Evolutionary conservation across 208 protist genomes (phyloP).

Genomic region (Zelonia costaricensis): DNA sequence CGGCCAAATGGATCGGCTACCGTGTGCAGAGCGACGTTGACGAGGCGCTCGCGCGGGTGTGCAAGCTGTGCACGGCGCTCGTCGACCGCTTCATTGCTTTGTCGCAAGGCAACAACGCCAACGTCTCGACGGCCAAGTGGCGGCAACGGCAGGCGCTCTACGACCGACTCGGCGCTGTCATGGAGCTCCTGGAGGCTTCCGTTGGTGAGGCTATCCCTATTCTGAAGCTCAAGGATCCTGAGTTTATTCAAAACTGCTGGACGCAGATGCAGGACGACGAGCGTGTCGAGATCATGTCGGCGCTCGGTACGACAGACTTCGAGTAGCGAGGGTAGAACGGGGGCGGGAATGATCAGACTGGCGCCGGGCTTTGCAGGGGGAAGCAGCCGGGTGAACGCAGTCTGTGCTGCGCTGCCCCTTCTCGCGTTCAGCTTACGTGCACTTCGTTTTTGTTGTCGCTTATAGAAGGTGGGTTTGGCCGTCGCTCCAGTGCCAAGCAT

Average conservation of each 20-base stretch:
- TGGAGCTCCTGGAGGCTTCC: constrained; percentile 88
- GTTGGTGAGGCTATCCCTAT: constrained; percentile 88
- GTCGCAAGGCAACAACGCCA: constrained; percentile 74
- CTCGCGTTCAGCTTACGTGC: too few species aligned
- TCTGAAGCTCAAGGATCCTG: constrained; percentile 69
- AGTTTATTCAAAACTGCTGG: constrained; percentile 86
- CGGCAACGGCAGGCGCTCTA: constrained; percentile 79
- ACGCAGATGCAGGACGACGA: constrained; percentile 85
- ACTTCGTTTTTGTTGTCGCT: too few species aligned
- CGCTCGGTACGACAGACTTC: constrained; percentile 46
- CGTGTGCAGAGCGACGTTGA: constrained; percentile 79
- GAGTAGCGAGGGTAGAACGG: background rate
- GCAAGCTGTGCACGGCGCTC: constrained; percentile 87
- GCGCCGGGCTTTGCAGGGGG: too few species aligned
- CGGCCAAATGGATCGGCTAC: constrained; percentile 89
- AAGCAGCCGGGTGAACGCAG: too few species aligned
- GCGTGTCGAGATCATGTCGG: constrained; percentile 75
- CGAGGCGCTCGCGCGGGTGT: constrained; percentile 86
- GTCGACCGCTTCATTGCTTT: constrained; percentile 84
- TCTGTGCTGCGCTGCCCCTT: too few species aligned
- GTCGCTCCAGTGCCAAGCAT: too few species aligned
- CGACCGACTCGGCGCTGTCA: constrained; percentile 77
- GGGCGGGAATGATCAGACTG: too few species aligned
- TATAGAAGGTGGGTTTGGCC: too few species aligned
- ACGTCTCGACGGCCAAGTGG: constrained; percentile 85